Evolutionary conservation across 495 filamentous ascomycete species (phyloP), one percentile per base, ranked within the genome.

Genomic region (Penicillium maclennaniae): DNA sequence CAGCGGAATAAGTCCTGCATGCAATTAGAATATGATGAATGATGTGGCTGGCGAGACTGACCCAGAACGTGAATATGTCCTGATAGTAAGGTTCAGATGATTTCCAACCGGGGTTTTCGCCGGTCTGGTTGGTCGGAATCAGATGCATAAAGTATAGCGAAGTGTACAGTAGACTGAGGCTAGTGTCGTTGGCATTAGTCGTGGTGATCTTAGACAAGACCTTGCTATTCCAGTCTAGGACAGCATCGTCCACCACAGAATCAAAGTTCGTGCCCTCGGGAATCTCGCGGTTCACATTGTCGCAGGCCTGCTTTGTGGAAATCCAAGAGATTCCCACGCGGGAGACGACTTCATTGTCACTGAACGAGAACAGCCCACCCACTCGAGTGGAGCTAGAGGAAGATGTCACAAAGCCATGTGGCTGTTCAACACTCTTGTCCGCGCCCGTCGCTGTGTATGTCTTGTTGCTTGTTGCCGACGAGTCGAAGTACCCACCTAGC

Each of bases 281-380:
- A 36, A 89, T 86, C 60, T 90, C 82, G 5, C 56, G 50, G 10
- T 83, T 62, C 14, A 85, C 73, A 53, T 83, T 81, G 12, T 63
- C 41, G 61, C 87, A 88, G 7, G 87, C 87, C 52, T 83, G 76
- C n/a, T 69, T 69, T 0, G 75, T 57, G 8, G 85, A 88, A 9
- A 89, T 81, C 69, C 83, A 88, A 12, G 85, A 89, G 21, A 89
- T 82, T 1, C 87, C 87, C 5, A 90, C 86, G 9, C 82, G 75
- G 8, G 85, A 88, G 7, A 70, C 76, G 5, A 90, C 71, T 25
- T 66, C 53, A 21, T 46, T 48, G 4, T 70, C 56, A 7, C 53
- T 43, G 50, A 74, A 73, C 3, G 72, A 63, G 49, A 70, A 76
- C 0, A 73, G 31, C 3, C 51, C 66, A 12, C 70, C 72, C 7